Conservation (phyloP, 345 rosid genomes). For the Garcia nutans region DNA sequence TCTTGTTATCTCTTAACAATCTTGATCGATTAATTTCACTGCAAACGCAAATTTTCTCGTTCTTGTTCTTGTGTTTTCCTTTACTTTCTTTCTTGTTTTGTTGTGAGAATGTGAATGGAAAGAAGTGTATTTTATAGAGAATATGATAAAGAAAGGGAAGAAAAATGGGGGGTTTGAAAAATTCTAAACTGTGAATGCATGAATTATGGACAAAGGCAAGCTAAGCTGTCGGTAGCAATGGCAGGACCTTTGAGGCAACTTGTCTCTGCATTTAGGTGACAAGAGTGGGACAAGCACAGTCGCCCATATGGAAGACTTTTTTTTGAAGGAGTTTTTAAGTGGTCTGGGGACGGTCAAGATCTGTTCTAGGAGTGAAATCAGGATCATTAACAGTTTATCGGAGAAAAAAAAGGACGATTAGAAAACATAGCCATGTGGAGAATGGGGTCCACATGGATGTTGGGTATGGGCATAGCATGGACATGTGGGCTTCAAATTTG, state of each 20-base stretch:
- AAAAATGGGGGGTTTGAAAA: neutral
- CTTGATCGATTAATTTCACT: too few species aligned
- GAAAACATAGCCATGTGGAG: slow-evolving; percentile 25
- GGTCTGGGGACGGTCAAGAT: slow-evolving; percentile 43
- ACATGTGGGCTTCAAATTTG: slow-evolving; percentile 27
- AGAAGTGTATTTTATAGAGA: slow-evolving; percentile 41
- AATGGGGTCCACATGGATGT: slow-evolving; percentile 19
- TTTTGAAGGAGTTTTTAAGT: neutral
- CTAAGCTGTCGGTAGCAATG: slow-evolving; percentile 70
- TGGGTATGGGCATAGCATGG: slow-evolving; percentile 27
- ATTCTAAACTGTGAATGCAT: slow-evolving; percentile 19
- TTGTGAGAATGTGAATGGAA: slow-evolving; percentile 23
- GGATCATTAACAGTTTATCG: slow-evolving; percentile 33
- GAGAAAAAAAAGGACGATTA: neutral
- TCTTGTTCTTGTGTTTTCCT: neutral
- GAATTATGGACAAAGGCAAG: slow-evolving; percentile 76
- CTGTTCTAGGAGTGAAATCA: slow-evolving; percentile 36
- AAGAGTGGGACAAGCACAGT: slow-evolving; percentile 66
- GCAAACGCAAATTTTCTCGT: neutral
- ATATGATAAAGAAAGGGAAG: slow-evolving; percentile 3
- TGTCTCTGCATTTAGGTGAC: slow-evolving; percentile 63
- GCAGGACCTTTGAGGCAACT: slow-evolving; percentile 69
- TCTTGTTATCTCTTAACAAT: neutral
- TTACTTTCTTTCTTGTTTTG: neutral
- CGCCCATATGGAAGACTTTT: slow-evolving; percentile 49